These are phyloP conservation scores for Boletus sensibilis DNA, from an alignment of 768 basidiomycete species.

Conservation along the genomic window DNA sequence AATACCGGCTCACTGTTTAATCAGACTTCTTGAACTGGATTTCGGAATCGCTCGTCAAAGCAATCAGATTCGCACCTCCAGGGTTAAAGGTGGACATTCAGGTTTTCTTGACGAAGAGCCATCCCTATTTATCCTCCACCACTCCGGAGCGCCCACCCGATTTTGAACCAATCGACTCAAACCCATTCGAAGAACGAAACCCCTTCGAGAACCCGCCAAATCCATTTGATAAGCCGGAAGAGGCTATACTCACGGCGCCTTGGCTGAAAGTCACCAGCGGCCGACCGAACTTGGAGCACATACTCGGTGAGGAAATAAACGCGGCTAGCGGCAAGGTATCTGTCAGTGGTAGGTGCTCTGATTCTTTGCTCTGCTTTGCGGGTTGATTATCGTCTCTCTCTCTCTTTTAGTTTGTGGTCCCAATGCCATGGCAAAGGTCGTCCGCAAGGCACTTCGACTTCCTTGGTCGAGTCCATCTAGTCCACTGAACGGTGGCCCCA, in stretches of 20 bases:
- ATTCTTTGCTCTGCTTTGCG: not conserved
- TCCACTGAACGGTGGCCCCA: constrained; percentile 33
- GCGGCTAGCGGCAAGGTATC: constrained; percentile 36
- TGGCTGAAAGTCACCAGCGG: constrained; percentile 33
- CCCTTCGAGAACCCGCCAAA: not conserved
- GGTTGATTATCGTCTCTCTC: not conserved
- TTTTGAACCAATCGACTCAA: not conserved
- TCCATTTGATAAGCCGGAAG: not conserved
- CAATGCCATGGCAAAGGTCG: constrained; percentile 33
- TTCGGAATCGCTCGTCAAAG: constrained; percentile 15
- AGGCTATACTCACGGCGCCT: not conserved
- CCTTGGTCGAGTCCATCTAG: constrained; percentile 29
- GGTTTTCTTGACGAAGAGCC: constrained; percentile 12
- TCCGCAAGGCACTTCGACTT: constrained; percentile 36
- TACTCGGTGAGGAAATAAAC: constrained; percentile 38
- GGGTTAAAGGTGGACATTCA: constrained; percentile 17
- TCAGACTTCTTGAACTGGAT: constrained; percentile 15
- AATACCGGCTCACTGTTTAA: not conserved
- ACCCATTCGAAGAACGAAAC: not conserved
- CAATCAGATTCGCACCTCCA: constrained; percentile 12
- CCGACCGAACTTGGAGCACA: constrained; percentile 39
- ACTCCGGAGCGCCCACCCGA: constrained; percentile 1
- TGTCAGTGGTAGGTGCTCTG: constrained; percentile 41
- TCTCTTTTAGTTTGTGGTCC: constrained; percentile 38
- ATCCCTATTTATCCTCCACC: not conserved